Evolutionary conservation across 2,329 filamentous ascomycete species (phyloP), one percentile per base, ranked within the genome.

Genomic region (Exophiala sp.): DNA sequence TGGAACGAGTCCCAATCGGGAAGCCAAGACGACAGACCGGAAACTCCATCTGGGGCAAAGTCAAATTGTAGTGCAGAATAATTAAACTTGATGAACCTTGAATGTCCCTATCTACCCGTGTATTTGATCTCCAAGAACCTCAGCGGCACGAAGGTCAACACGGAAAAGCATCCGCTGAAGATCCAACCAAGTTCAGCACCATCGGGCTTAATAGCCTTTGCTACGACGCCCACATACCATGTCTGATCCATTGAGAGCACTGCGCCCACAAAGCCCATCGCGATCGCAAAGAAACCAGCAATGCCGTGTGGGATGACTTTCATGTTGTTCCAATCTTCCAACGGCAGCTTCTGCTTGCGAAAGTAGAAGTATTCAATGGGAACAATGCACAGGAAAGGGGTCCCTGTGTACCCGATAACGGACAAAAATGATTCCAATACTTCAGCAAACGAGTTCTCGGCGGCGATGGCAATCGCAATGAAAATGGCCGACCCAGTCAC

Each of bases 311-410:
- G 48, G 4, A 51, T 16, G 10, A 40, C 37, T 21, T 52, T 48
- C 34, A 47, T 41, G 24, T 52, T 37, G 24, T 52, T 48, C 49
- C 44, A 48, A 19, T 52, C 35, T 4, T 52, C 49, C 5, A 48
- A 18, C 22, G 49, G 49, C 19, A 47, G 40, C 7, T 35, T 2
- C 18, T 27, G 13, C 21, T 43, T 41, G 14, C 49, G 32, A 29
- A 48, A 52, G 30, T 34, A 19, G 21, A 42, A 43, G 27, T 48
- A 39, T 29, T 52, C 49, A 18, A 52, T 34, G 8, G 35, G 27
- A 14, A 48, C 40, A 32, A 1, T 27, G 29, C 29, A 32, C 11
- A 32, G 29, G 29, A 32, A 32, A 35, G 37, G 38, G 3, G 39
- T 48, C 22, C 43, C 14, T 6, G 24, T 23, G 39, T 48, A 48